These are phyloP conservation scores for Salix koriyanagi DNA, from an alignment of 345 rosid genomes.

Conservation along the genomic window DNA sequence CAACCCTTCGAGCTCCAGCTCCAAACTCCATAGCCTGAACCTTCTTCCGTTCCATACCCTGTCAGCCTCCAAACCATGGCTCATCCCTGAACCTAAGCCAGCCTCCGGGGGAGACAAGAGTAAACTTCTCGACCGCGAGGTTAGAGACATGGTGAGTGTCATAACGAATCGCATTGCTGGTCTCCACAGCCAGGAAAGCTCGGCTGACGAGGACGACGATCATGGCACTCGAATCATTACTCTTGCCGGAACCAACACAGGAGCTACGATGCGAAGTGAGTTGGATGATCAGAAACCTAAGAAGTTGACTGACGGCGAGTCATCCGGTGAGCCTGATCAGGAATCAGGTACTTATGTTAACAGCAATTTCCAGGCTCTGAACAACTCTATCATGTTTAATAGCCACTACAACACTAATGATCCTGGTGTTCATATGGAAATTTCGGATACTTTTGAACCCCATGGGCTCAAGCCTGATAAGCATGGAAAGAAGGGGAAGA, in stretches of 20 bases:
- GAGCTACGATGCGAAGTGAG: slow-evolving; percentile 71
- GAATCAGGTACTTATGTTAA: slow-evolving; percentile 58
- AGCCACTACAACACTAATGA: slow-evolving; percentile 66
- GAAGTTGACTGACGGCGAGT: not conserved
- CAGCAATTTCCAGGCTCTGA: slow-evolving; percentile 86
- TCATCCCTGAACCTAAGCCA: slow-evolving; percentile 19
- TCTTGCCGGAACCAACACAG: slow-evolving; percentile 70
- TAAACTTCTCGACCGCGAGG: slow-evolving; percentile 30
- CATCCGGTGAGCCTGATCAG: slow-evolving; percentile 32
- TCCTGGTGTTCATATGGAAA: slow-evolving; percentile 85
- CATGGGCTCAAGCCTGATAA: not conserved
- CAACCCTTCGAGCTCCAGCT: not conserved
- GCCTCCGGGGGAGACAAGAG: slow-evolving; percentile 23
- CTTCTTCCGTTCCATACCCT: not conserved
- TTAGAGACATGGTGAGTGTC: slow-evolving; percentile 48
- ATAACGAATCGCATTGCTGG: slow-evolving; percentile 36
- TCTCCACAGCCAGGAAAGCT: slow-evolving; percentile 16
- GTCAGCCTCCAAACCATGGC: slow-evolving; percentile 22
- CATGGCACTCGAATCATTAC: slow-evolving; percentile 53
- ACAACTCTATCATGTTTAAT: slow-evolving; percentile 78
- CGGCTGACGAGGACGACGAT: slow-evolving; percentile 35
- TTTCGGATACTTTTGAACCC: slow-evolving; percentile 24
- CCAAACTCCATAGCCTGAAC: not conserved
- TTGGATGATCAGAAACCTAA: slow-evolving; percentile 32
- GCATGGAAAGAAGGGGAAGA: slow-evolving; percentile 14